Conservation (phyloP, 202 grass and related monocot genomes). For the Brachypodium distachyon region DNA sequence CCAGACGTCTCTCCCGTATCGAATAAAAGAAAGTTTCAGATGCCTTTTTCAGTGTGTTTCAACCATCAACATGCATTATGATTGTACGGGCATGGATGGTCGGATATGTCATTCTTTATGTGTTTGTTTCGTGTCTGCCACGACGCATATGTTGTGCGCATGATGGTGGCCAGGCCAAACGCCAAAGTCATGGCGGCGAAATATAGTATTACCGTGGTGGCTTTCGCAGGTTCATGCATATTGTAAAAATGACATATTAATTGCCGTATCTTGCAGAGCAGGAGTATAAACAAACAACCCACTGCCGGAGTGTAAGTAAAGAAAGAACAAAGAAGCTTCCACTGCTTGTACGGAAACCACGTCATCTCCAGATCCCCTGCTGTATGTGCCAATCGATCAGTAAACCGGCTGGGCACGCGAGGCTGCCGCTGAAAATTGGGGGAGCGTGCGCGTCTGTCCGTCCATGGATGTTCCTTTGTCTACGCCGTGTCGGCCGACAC, state of each 20-base stretch:
- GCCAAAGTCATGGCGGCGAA: neutral
- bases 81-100: neutral
- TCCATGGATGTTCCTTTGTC: too few species aligned
- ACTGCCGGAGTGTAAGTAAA: neutral
- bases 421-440: neutral
- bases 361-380: neutral
- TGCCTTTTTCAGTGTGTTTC: neutral
- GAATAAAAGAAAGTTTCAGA: slow-evolving; percentile 9
- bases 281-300: neutral
- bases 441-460: neutral
- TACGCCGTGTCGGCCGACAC: too few species aligned
- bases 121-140: slow-evolving; percentile 2
- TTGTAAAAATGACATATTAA: slow-evolving; percentile 1
- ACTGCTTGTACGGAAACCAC: neutral
- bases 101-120: neutral
- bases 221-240: neutral
- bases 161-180: too few species aligned
- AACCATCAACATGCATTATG: neutral
- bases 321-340: neutral
- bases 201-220: neutral
- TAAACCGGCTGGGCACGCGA: neutral
- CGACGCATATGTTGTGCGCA: neutral
- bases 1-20: neutral
- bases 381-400: neutral
- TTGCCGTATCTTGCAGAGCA: neutral